Conservation (phyloP, 164 flowering plant species). For the Brasenia schreberi region DNA sequence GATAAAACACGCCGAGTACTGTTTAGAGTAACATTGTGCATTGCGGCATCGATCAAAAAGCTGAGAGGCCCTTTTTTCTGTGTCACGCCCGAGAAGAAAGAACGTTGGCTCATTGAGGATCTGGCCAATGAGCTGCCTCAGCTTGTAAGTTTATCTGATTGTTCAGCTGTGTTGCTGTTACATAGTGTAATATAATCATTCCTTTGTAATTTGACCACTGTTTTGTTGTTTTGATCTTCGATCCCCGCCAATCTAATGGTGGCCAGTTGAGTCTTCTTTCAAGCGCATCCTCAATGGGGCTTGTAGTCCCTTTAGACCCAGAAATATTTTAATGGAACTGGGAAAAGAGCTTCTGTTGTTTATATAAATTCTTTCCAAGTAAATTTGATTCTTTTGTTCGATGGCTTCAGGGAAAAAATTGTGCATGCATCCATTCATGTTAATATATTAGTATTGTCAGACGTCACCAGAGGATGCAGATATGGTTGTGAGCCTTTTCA, state of each 20-base stretch:
- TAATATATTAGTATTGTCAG: too few relatives aligned
- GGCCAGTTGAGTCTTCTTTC: not conserved
- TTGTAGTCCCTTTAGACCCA: not conserved
- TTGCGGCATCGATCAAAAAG: not conserved
- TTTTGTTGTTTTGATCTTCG: not conserved
- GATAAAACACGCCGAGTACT: constrained; percentile 11
- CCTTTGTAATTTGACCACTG: not conserved
- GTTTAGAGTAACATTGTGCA: not conserved
- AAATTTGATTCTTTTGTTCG: too few relatives aligned
- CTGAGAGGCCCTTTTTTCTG: too few relatives aligned
- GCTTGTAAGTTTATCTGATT: not conserved
- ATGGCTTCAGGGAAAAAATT: too few relatives aligned
- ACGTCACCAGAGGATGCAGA: too few relatives aligned
- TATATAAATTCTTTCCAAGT: too few relatives aligned
- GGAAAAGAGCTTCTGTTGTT: too few relatives aligned
- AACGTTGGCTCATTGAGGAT: constrained; percentile 5
- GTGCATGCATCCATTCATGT: too few relatives aligned
- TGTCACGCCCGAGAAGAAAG: too few relatives aligned
- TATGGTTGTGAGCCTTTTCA: too few relatives aligned
- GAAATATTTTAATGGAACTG: not conserved
- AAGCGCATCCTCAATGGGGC: too few relatives aligned
- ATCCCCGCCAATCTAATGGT: not conserved
- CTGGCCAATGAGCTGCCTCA: not conserved
- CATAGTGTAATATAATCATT: not conserved
- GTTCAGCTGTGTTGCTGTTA: not conserved